phyloP scores from a whole-genome alignment of 495 filamentous ascomycete species.

The Baudoinia panamericana region DNA sequence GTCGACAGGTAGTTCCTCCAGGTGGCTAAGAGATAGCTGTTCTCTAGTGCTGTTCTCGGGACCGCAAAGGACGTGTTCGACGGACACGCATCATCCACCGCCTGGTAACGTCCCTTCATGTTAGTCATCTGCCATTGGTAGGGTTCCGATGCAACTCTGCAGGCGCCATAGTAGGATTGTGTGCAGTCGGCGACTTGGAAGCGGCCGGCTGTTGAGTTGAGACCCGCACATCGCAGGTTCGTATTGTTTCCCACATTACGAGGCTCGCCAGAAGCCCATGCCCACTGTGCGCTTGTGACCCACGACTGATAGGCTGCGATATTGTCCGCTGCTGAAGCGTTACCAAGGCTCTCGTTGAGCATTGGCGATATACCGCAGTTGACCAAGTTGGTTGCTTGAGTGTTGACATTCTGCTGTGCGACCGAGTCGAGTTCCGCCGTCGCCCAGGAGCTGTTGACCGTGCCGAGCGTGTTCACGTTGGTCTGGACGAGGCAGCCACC shows the following conservation, averaged over 20 bases:
- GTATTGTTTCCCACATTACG: constrained; percentile 27
- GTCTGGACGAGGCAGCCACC: constrained; percentile 41
- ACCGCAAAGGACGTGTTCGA: constrained; percentile 31
- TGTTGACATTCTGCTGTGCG: constrained; percentile 25
- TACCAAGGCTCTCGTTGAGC: constrained; percentile 42
- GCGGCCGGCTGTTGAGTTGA: constrained; percentile 36
- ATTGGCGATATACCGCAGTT: constrained; percentile 46
- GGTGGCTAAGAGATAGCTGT: constrained; percentile 37
- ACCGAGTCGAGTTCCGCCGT: constrained; percentile 24
- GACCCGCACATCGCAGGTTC: constrained; percentile 40
- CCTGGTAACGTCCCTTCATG: constrained; percentile 31
- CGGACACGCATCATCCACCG: constrained; percentile 29
- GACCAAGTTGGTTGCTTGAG: constrained; percentile 31
- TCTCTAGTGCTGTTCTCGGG: constrained; percentile 50
- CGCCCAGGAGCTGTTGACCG: constrained; percentile 48
- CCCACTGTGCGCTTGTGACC: constrained; percentile 42
- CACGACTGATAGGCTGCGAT: constrained; percentile 38
- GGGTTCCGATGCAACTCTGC: constrained; percentile 37
- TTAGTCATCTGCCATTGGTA: constrained; percentile 44
- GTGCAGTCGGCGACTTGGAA: constrained; percentile 46
- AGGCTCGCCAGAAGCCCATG: constrained; percentile 46
- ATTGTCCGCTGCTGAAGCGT: constrained; percentile 37
- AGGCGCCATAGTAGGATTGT: constrained; percentile 38
- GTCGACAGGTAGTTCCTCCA: constrained; percentile 15
- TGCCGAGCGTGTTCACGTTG: constrained; percentile 27